Evolutionary conservation across 1,284 basidiomycete genomes (phyloP).

Genomic region (Trametes versicolor): DNA sequence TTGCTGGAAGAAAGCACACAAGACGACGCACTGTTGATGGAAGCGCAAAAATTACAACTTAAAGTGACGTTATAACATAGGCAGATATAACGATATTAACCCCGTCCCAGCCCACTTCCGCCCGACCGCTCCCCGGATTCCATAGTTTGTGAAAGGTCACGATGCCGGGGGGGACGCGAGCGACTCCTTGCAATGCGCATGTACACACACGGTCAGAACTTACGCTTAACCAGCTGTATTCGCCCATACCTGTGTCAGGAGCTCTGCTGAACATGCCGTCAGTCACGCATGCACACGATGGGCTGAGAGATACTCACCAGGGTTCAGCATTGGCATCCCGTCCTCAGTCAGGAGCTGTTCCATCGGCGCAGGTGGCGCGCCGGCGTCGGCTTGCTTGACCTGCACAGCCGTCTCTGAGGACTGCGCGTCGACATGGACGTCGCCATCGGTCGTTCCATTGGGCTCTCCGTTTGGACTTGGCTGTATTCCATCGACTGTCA

Average conservation of each 20-base stretch:
- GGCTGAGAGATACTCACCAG: constrained; percentile 50
- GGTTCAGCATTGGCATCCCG: constrained; percentile 72
- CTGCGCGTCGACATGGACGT: constrained; percentile 10
- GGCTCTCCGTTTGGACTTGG: background rate
- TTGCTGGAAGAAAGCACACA: no score
- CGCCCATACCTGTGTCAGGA: constrained; percentile 63
- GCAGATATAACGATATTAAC: constrained; percentile 20
- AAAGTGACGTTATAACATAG: constrained; percentile 25
- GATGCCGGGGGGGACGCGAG: constrained; percentile 67
- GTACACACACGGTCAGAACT: constrained; percentile 8
- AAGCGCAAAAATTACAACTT: constrained; percentile 22
- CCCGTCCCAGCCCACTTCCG: constrained; percentile 24
- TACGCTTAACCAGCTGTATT: background rate
- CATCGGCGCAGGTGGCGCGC: constrained; percentile 35
- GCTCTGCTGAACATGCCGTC: constrained; percentile 54
- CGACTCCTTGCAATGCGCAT: constrained; percentile 55
- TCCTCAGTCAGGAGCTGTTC: constrained; percentile 68
- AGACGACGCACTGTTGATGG: no score
- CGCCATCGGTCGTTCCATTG: background rate
- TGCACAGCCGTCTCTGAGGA: constrained; percentile 13
- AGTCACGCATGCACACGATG: constrained; percentile 9
- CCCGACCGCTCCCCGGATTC: constrained; percentile 7
- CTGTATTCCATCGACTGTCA: background rate
- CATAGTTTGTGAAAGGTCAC: constrained; percentile 39
- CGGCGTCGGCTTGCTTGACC: constrained; percentile 9